These are phyloP conservation scores for Zymoseptoria ardabiliae DNA, from an alignment of 2,329 filamentous ascomycete species.

Conservation along the genomic window DNA sequence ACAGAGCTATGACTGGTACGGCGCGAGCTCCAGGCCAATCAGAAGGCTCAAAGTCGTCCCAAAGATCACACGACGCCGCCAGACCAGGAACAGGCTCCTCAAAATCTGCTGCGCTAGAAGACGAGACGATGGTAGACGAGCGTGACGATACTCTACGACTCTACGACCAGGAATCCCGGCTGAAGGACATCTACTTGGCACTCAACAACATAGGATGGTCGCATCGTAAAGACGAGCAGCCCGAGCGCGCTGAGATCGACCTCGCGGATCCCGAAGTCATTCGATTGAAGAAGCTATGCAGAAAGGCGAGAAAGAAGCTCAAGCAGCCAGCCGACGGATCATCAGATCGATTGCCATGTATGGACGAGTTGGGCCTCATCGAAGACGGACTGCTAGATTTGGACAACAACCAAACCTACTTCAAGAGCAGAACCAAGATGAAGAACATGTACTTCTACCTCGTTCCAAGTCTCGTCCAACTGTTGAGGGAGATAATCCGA, in stretches of 20 bases:
- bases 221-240: background rate
- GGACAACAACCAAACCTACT: constrained; percentile 4
- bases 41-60: background rate
- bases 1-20: background rate
- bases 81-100: too few relatives aligned
- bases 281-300: background rate
- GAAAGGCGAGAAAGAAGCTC: background rate
- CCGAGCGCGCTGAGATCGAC: background rate
- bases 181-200: background rate
- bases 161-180: background rate
- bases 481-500: constrained; percentile 12
- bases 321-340: background rate
- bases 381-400: constrained; percentile 1
- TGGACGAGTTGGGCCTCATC: constrained; percentile 6
- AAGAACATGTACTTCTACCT: constrained; percentile 24
- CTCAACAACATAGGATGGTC: background rate
- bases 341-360: background rate
- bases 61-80: too few relatives aligned
- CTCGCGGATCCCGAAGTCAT: background rate
- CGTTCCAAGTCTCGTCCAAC: constrained; percentile 19
- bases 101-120: too few relatives aligned
- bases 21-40: background rate
- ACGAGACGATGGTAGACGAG: background rate
- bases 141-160: background rate
- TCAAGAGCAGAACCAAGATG: constrained; percentile 5